Evolutionary conservation across 2,329 filamentous ascomycete genomes (phyloP).

Genomic region (Curvularia sp.): DNA sequence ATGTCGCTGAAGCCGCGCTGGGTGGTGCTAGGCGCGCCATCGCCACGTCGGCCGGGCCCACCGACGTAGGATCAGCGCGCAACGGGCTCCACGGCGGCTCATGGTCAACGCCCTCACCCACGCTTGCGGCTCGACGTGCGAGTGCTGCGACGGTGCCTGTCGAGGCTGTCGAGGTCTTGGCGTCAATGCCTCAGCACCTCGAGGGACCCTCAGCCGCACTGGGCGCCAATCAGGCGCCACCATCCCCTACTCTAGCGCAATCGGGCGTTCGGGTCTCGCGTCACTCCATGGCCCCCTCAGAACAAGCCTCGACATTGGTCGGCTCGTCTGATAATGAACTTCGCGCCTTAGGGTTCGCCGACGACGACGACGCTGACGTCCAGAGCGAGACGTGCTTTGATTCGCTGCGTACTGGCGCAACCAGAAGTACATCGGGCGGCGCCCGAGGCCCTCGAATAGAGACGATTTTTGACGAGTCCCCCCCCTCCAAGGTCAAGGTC

Average conservation of each 20-base stretch:
- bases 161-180: slow-evolving; percentile 33
- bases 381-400: slow-evolving; percentile 80
- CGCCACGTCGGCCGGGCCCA: slow-evolving; percentile 36
- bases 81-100: slow-evolving; percentile 18
- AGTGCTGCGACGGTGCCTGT: slow-evolving; percentile 29
- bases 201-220: slow-evolving; percentile 39
- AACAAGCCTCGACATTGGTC: slow-evolving; percentile 69
- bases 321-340: slow-evolving; percentile 72
- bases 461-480: slow-evolving; percentile 82
- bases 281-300: slow-evolving; percentile 64
- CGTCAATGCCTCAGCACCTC: slow-evolving; percentile 45
- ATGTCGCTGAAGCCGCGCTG: slow-evolving; percentile 43
- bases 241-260: slow-evolving; percentile 47
- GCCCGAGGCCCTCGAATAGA: slow-evolving; percentile 75
- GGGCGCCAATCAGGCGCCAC: slow-evolving; percentile 45
- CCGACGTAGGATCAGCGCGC: slow-evolving; percentile 20
- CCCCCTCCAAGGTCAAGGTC: slow-evolving; percentile 56
- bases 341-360: slow-evolving; percentile 69
- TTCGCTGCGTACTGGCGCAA: slow-evolving; percentile 75
- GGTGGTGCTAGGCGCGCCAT: slow-evolving; percentile 38
- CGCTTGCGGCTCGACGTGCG: slow-evolving; percentile 30
- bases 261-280: slow-evolving; percentile 56
- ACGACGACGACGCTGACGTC: slow-evolving; percentile 80
- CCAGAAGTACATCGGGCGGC: slow-evolving; percentile 67
- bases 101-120: slow-evolving; percentile 38